Conservation (phyloP, 169 alveolate species). For the Perkinsus olseni region DNA sequence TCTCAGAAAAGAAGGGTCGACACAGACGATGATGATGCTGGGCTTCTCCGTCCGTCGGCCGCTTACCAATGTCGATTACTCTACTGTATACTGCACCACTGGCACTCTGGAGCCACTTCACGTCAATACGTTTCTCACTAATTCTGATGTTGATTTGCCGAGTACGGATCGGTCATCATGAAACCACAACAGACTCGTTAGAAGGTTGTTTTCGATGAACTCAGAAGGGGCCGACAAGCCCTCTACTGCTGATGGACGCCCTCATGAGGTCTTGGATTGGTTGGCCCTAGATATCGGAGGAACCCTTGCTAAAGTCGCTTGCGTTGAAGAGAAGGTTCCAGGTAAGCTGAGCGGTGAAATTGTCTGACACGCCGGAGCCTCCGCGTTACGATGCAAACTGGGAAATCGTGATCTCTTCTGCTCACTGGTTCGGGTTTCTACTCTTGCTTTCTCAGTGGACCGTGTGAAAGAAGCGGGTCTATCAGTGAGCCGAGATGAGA, state of each 20-base stretch:
- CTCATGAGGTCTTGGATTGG: background rate
- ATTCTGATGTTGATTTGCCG: no score
- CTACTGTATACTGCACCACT: background rate
- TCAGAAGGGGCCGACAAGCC: background rate
- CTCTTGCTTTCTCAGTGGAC: background rate
- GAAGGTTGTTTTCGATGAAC: no score
- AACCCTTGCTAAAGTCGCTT: conserved; percentile 51
- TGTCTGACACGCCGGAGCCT: no score
- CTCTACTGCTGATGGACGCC: background rate
- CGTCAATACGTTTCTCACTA: background rate
- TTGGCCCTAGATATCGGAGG: conserved; percentile 64
- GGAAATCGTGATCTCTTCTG: no score
- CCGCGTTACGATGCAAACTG: no score
- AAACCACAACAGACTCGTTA: no score
- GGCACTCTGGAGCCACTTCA: background rate
- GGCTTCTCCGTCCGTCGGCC: background rate
- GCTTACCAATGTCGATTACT: background rate
- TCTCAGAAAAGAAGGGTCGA: background rate
- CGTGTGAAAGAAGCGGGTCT: background rate
- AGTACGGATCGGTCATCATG: no score
- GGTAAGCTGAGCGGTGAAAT: background rate
- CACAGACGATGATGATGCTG: background rate
- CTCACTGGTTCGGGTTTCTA: no score
- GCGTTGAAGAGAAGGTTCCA: conserved; percentile 12
- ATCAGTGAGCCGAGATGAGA: background rate